Conservation (phyloP, 164 flowering plant genomes). For the Sedum album region DNA sequence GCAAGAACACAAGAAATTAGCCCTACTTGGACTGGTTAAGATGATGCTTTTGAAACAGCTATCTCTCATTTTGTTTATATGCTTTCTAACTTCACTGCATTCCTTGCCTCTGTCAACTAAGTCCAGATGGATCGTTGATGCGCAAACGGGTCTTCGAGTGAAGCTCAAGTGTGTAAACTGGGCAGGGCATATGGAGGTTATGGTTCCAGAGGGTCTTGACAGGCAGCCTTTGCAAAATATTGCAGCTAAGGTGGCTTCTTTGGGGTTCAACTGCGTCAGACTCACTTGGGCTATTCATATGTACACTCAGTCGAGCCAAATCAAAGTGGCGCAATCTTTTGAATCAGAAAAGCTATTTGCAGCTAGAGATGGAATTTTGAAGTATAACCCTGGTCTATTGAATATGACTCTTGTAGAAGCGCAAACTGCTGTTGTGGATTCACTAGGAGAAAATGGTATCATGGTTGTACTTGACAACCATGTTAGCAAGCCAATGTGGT, state of each 20-base stretch:
- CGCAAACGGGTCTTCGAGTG: not conserved
- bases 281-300: slow-evolving; percentile 23
- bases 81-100: not conserved
- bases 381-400: slow-evolving; percentile 17
- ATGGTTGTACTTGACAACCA: slow-evolving; percentile 26
- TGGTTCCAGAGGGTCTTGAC: slow-evolving; percentile 3
- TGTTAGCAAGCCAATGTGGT: slow-evolving; percentile 22
- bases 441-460: slow-evolving; percentile 19
- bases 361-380: slow-evolving; percentile 13
- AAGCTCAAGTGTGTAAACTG: not conserved
- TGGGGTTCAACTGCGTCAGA: slow-evolving; percentile 40
- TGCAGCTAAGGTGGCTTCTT: slow-evolving; percentile 12
- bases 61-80: not conserved
- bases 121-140: not conserved
- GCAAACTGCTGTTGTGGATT: slow-evolving; percentile 27
- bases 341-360: slow-evolving; percentile 2
- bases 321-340: slow-evolving; percentile 15
- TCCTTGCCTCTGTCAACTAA: slow-evolving; percentile 2
- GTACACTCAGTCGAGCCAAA: slow-evolving; percentile 14
- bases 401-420: slow-evolving; percentile 10
- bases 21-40: not conserved
- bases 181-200: slow-evolving; percentile 1
- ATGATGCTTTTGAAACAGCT: not conserved
- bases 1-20: not conserved
- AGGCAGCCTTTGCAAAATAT: not conserved